These are phyloP conservation scores for Ogataea trehaloabstinens DNA, from an alignment of 805 yeast genomes.

Conservation along the genomic window DNA sequence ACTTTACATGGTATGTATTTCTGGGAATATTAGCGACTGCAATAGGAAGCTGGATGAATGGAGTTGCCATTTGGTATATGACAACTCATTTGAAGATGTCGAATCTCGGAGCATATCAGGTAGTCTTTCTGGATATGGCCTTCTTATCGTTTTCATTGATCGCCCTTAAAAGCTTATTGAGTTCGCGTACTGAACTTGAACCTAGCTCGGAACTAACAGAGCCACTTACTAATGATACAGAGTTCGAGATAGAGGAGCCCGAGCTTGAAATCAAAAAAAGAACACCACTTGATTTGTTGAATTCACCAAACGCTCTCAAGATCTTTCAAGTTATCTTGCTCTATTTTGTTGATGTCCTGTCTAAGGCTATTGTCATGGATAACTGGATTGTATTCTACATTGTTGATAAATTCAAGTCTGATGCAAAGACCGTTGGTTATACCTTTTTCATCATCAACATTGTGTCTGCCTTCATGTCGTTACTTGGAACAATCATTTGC, in stretches of 20 bases:
- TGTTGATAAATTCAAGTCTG: slow-evolving; percentile 34
- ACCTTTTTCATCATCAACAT: slow-evolving; percentile 40
- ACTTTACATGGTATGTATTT: slow-evolving; percentile 58
- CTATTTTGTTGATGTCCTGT: slow-evolving; percentile 43
- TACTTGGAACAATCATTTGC: slow-evolving; percentile 42
- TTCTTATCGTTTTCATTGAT: slow-evolving; percentile 22
- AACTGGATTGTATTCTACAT: slow-evolving; percentile 48
- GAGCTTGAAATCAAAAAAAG: slow-evolving; percentile 14
- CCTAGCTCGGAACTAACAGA: background rate
- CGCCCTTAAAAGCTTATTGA: slow-evolving; percentile 16
- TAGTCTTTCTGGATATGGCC: slow-evolving; percentile 30
- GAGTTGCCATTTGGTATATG: slow-evolving; percentile 28
- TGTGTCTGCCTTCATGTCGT: slow-evolving; percentile 38
- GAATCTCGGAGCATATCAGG: slow-evolving; percentile 28
- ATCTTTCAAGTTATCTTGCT: slow-evolving; percentile 35
- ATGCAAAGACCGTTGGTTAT: slow-evolving; percentile 37
- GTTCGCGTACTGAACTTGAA: slow-evolving; percentile 12
- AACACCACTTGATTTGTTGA: slow-evolving; percentile 4
- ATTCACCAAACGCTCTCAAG: slow-evolving; percentile 13
- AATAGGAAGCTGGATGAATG: slow-evolving; percentile 42
- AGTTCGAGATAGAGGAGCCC: slow-evolving; percentile 26
- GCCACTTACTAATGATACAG: slow-evolving; percentile 5
- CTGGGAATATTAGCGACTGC: slow-evolving; percentile 48
- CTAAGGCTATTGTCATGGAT: slow-evolving; percentile 42
- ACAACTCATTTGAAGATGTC: slow-evolving; percentile 21